phyloP scores from a whole-genome alignment of 176 grass and related monocot species.

The Leersia perrieri region DNA sequence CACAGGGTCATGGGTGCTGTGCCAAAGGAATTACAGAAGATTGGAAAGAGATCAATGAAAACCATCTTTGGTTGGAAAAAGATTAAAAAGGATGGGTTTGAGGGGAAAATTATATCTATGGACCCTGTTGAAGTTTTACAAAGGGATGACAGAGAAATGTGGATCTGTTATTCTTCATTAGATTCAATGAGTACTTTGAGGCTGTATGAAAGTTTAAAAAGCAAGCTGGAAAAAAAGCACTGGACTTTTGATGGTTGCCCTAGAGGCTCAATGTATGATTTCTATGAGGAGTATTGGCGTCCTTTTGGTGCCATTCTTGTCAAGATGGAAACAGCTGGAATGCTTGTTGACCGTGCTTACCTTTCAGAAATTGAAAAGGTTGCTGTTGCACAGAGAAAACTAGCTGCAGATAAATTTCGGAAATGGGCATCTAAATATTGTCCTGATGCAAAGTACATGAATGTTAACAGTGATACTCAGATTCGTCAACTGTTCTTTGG shows the following conservation, averaged over 20 bases:
- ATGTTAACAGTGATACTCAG: conserved; percentile 88
- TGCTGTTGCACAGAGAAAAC: conserved; percentile 64
- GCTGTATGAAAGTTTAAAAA: conserved; percentile 85
- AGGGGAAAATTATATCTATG: conserved; percentile 62
- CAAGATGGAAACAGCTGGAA: conserved; percentile 90
- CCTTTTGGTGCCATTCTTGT: conserved; percentile 85
- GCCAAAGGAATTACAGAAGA: conserved; percentile 44
- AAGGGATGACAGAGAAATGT: conserved; percentile 71
- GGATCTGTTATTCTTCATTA: conserved; percentile 87
- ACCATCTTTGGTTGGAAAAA: conserved; percentile 96
- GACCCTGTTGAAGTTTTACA: conserved; percentile 72
- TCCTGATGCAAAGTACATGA: conserved; percentile 93
- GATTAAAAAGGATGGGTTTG: conserved; percentile 75
- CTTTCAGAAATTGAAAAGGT: conserved; percentile 79
- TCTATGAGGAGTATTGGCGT: conserved; percentile 88
- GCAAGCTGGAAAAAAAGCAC: conserved; percentile 52
- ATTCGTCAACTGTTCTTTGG: conserved; percentile 90
- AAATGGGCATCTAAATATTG: conserved; percentile 92
- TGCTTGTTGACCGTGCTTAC: conserved; percentile 74
- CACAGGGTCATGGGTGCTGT: conserved; percentile 65
- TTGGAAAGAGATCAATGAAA: conserved; percentile 93
- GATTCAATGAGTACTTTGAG: conserved; percentile 82
- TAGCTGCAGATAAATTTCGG: conserved; percentile 73
- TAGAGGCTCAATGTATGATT: conserved; percentile 82
- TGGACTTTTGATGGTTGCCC: conserved; percentile 65